Evolutionary conservation across 805 yeast genomes (phyloP).

Genomic region (Sungouiella blattae): DNA sequence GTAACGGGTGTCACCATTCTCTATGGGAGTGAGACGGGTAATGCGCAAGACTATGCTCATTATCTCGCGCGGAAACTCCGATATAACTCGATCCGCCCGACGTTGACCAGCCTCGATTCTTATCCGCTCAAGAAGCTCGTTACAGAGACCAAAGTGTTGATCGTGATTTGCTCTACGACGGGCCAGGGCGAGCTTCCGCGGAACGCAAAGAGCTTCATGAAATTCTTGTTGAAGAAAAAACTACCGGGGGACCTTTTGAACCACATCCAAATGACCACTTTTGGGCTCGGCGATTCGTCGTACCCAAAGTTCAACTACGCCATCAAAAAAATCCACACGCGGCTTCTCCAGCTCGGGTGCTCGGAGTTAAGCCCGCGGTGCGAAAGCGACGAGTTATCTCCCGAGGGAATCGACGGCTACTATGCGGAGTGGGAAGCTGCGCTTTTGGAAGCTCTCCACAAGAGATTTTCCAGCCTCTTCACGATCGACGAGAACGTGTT

Average conservation of each 20-base stretch:
- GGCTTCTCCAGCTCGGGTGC: slow-evolving; percentile 82
- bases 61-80: slow-evolving; percentile 54
- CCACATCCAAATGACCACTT: slow-evolving; percentile 62
- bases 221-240: slow-evolving; percentile 61
- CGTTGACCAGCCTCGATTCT: slow-evolving; percentile 54
- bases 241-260: slow-evolving; percentile 57
- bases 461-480: slow-evolving; percentile 19
- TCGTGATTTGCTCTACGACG: slow-evolving; percentile 78
- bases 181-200: slow-evolving; percentile 95
- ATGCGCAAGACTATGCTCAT: slow-evolving; percentile 79
- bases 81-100: slow-evolving; percentile 48
- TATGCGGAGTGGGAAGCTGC: slow-evolving; percentile 70
- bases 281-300: slow-evolving; percentile 93
- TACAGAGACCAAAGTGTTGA: slow-evolving; percentile 42
- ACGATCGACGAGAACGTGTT: slow-evolving; percentile 22
- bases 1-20: slow-evolving; percentile 48
- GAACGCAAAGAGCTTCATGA: slow-evolving; percentile 73
- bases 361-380: slow-evolving; percentile 65
- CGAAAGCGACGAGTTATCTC: slow-evolving; percentile 84
- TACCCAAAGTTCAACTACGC: slow-evolving; percentile 89
- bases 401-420: slow-evolving; percentile 75
- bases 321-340: slow-evolving; percentile 72
- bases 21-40: slow-evolving; percentile 93
- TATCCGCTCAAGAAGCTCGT: slow-evolving; percentile 54
- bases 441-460: slow-evolving; percentile 31